A percentile compares a stretch with the other conserved stretches of the same genome.
phyloP scores from a whole-genome alignment of 2,329 filamentous ascomycete species.

The Emmonsiellopsis sp. region DNA sequence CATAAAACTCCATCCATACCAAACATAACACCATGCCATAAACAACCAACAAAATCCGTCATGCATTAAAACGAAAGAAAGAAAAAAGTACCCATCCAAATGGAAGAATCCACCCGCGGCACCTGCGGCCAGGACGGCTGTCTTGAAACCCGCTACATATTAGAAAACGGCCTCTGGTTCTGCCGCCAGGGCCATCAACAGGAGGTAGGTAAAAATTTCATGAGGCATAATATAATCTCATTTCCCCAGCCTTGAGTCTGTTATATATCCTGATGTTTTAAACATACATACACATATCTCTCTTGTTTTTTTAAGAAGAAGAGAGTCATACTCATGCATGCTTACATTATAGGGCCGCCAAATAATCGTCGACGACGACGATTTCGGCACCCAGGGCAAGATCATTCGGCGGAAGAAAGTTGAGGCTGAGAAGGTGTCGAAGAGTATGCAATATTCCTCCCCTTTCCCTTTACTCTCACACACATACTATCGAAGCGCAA shows the following conservation, averaged over 20 bases:
- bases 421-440: conserved; percentile 41
- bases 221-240: not conserved
- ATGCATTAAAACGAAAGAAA: not conserved
- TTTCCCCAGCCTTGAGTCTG: not conserved
- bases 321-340: conserved; percentile 9
- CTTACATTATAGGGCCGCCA: conserved; percentile 27
- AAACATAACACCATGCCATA: not conserved
- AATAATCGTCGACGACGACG: conserved; percentile 56
- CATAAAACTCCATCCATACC: not conserved
- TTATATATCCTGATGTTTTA: not conserved
- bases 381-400: conserved; percentile 55
- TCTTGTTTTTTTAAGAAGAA: not conserved
- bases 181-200: conserved; percentile 75
- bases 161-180: conserved; percentile 67
- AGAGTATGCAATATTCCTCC: conserved; percentile 27
- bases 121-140: conserved; percentile 55
- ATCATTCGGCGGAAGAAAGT: conserved; percentile 50
- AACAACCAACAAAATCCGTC: not conserved
- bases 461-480: not conserved
- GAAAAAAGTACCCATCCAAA: conserved; percentile 7
- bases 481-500: not conserved
- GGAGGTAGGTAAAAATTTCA: conserved; percentile 43
- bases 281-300: not conserved
- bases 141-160: conserved; percentile 61
- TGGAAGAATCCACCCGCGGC: conserved; percentile 39